Percentiles rank a stretch among this genome's conserved stretches.
phyloP scores from a whole-genome alignment of 177 flowering plant genomes.

The Telopea speciosissima region DNA sequence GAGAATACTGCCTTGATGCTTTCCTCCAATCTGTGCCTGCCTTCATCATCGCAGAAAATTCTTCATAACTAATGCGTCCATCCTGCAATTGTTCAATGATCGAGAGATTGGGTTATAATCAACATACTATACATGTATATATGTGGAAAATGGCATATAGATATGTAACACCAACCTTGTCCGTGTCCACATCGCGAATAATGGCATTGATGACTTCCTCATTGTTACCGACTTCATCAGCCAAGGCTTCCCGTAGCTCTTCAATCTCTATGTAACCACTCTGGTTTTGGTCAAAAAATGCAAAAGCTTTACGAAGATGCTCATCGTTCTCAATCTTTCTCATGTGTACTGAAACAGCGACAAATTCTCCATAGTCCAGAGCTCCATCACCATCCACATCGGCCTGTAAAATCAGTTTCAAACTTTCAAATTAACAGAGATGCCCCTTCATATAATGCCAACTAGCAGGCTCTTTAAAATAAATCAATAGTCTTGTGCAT shows the following conservation, averaged over 20 bases:
- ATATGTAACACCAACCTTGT: conserved; percentile 59
- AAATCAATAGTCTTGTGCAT: background rate
- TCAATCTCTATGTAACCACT: conserved; percentile 85
- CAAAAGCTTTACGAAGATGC: conserved; percentile 78
- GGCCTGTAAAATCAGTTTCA: conserved; percentile 45
- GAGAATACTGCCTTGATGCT: conserved; percentile 93
- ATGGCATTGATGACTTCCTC: conserved; percentile 90
- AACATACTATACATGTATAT: background rate
- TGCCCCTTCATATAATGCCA: background rate
- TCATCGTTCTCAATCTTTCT: conserved; percentile 84
- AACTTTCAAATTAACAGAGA: background rate
- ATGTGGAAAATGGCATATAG: too few species aligned
- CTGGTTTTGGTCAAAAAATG: conserved; percentile 61
- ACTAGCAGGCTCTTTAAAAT: background rate
- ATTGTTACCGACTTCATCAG: conserved; percentile 62
- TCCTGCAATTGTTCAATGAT: conserved; percentile 43
- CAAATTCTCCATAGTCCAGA: conserved; percentile 77
- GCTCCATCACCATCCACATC: conserved; percentile 80
- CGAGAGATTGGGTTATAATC: background rate
- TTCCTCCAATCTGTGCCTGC: conserved; percentile 99
- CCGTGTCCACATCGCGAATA: conserved; percentile 86
- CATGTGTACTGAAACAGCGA: conserved; percentile 78
- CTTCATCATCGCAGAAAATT: conserved; percentile 92
- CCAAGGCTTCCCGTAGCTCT: conserved; percentile 67
- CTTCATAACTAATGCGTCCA: conserved; percentile 89